Conservation (phyloP, 768 basidiomycete genomes). For the Mrakia hoshinonis region DNA sequence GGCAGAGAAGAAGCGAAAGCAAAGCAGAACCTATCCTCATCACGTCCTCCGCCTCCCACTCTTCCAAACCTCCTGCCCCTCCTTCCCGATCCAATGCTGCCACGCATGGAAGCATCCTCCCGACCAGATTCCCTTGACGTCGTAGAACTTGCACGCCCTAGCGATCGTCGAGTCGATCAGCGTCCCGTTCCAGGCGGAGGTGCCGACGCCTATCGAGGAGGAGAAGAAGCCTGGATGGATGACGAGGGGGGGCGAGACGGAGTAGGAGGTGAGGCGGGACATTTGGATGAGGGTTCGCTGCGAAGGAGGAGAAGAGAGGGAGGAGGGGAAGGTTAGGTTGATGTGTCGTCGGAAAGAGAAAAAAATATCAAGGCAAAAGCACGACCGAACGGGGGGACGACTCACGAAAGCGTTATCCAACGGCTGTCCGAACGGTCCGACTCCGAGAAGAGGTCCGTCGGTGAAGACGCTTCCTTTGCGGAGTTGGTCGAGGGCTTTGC, state of each 20-base stretch:
- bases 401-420: slow-evolving; percentile 8
- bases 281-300: slow-evolving; percentile 7
- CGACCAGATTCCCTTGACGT: neutral
- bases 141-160: neutral
- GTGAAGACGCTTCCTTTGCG: neutral
- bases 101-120: slow-evolving; percentile 1
- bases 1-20: too few species aligned
- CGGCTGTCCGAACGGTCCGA: slow-evolving; percentile 1
- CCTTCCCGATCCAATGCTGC: neutral
- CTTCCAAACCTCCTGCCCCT: neutral
- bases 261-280: slow-evolving; percentile 1
- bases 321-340: neutral
- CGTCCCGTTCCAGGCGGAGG: neutral
- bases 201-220: slow-evolving; percentile 1
- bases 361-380: too few species aligned
- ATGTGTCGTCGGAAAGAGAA: too few species aligned
- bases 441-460: neutral
- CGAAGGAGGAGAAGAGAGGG: neutral
- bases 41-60: neutral
- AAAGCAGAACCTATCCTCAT: too few species aligned
- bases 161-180: neutral
- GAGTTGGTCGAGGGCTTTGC: neutral
- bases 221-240: neutral
- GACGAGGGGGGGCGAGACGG: slow-evolving; percentile 10
- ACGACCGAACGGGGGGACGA: neutral